Evolutionary conservation across 1,139 yeast species (phyloP).

Genomic region (Geotrichum cucujoidarum): DNA sequence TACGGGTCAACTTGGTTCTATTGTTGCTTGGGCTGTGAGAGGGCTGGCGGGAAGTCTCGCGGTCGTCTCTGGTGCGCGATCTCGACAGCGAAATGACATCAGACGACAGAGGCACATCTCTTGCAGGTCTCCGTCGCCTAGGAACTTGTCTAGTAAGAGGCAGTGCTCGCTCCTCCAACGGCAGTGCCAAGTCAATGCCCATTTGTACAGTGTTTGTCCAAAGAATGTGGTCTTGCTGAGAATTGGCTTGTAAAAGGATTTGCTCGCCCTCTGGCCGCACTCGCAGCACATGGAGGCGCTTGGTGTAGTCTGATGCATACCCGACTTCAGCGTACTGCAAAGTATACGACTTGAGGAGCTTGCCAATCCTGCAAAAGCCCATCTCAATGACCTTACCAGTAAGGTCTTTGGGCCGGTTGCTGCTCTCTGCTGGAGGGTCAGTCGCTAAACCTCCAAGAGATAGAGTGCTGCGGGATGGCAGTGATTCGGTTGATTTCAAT

Average conservation of each 20-base stretch:
- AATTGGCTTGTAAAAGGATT: conserved; percentile 49
- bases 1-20: neutral
- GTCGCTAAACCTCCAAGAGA: neutral
- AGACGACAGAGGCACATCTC: neutral
- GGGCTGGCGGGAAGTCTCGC: no score
- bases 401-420: neutral
- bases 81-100: conserved; percentile 2
- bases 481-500: neutral
- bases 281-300: conserved; percentile 53
- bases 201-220: conserved; percentile 50
- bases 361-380: conserved; percentile 4
- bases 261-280: conserved; percentile 67
- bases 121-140: conserved; percentile 27
- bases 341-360: conserved; percentile 43
- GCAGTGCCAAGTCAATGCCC: conserved; percentile 40
- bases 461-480: neutral
- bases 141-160: conserved; percentile 37
- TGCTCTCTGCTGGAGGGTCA: neutral
- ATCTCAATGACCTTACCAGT: conserved; percentile 7
- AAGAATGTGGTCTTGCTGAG: conserved; percentile 52
- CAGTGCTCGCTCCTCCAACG: conserved; percentile 39
- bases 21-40: neutral
- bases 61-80: neutral
- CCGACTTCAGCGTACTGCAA: conserved; percentile 68
- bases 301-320: conserved; percentile 63